These are phyloP conservation scores for Gossypium schwendimanii DNA, from an alignment of 441 rosid species.

Conservation along the genomic window DNA sequence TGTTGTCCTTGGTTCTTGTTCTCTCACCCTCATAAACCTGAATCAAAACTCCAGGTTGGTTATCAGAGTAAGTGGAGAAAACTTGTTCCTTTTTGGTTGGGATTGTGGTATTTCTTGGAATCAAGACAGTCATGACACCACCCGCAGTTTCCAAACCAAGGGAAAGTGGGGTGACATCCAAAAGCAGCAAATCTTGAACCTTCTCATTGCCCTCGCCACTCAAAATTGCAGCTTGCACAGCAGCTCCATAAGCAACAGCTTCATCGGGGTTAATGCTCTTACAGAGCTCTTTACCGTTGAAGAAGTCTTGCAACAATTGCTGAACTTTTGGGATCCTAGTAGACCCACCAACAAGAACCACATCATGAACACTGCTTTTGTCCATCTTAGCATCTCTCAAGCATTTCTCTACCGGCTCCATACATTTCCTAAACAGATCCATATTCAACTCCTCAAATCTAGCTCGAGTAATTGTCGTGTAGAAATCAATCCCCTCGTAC, in stretches of 20 bases:
- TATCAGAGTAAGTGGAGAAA: constrained; percentile 57
- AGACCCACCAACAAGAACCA: constrained; percentile 77
- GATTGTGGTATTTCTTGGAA: constrained; percentile 65
- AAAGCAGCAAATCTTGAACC: constrained; percentile 64
- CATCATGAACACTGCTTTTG: constrained; percentile 61
- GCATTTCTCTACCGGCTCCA: constrained; percentile 79
- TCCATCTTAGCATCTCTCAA: constrained; percentile 76
- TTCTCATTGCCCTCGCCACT: constrained; percentile 74
- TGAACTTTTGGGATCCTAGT: constrained; percentile 78
- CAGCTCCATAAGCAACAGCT: constrained; percentile 78
- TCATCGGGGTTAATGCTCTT: constrained; percentile 68
- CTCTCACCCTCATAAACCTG: constrained; percentile 76
- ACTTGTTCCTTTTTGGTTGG: constrained; percentile 66
- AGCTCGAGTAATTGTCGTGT: constrained; percentile 53
- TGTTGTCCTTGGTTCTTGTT: constrained; percentile 65
- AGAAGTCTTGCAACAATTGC: constrained; percentile 67
- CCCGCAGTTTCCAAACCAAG: constrained; percentile 49
- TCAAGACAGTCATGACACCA: constrained; percentile 60
- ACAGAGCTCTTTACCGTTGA: constrained; percentile 75
- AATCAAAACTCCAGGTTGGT: constrained; percentile 70
- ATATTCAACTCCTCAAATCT: constrained; percentile 65
- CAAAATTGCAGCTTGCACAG: constrained; percentile 68
- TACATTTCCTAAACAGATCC: constrained; percentile 71
- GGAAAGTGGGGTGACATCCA: constrained; percentile 56
- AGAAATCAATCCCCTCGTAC: constrained; percentile 60